Base-by-base conservation (phyloP, 2,329 filamentous ascomycete species). In the Pseudogymnoascus sp. region DNA sequence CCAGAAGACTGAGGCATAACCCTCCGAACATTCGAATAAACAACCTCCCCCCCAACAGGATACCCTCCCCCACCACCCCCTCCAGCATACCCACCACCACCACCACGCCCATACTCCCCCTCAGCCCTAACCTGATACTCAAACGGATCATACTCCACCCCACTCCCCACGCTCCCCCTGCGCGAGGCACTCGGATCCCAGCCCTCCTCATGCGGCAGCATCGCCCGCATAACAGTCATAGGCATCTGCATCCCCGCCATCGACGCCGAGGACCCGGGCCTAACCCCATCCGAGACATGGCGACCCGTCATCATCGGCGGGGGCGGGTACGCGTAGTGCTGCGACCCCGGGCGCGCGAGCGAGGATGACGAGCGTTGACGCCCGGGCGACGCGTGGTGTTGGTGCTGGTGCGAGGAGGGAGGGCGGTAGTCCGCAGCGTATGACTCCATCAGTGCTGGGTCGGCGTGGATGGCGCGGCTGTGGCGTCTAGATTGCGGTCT, bases 141-240 rank as follows among this genome's bases (percentile, higher is more conserved):
- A 59, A 59, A 59, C 53, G 53, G 53, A 59, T 59, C 33, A 59
- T 59, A 33, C 16, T 37, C 33, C 1, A 59, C n/a, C 2, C 33
- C 16, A 11, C 53, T 59, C n/a, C 33, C 33, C 53, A 37, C 28
- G 16, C 28, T 33, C n/a, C 65, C 67, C 62, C 73, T 64, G 66
- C 74, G 50, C 71, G 78, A 66, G 69, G 70, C 25, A 73, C 76
- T 60, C 70, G 77, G 63, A 69, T 72, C 63, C 79, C 75, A 68
- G 73, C 73, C 44, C 72, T 75, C 77, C 76, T 82, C 82, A 62
- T 82, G 79, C 31, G 78, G 77, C 23, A 81, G 72, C 16, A 78
- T 76, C 60, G 67, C 68, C 21, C 70, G 66, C 47, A 47, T 47
- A 25, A 47, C 42, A 47, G 42, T 47, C 42, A 47, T 47, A 5